Percentiles rank a stretch among this genome's conserved stretches.
Conservation (phyloP, 805 yeast species). For the Lachancea cidri region DNA sequence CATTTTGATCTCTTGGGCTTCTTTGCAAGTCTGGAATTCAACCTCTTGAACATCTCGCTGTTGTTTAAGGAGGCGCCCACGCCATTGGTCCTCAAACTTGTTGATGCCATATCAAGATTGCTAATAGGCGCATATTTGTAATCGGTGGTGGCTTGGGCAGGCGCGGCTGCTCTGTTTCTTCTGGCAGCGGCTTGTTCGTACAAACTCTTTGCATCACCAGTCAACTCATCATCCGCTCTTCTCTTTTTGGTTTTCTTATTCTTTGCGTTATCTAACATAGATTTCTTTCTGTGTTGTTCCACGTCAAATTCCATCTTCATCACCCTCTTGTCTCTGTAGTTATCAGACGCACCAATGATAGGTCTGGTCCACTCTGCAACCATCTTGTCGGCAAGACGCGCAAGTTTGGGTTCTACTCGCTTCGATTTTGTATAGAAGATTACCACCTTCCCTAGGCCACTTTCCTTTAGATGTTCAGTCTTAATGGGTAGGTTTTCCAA, state of each 20-base stretch:
- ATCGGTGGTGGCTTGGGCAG: slow-evolving; percentile 83
- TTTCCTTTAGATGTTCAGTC: slow-evolving; percentile 90
- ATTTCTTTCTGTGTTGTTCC: slow-evolving; percentile 40
- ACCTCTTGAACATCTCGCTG: slow-evolving; percentile 78
- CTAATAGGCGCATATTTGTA: slow-evolving; percentile 88
- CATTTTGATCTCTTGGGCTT: slow-evolving; percentile 16
- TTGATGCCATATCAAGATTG: slow-evolving; percentile 39
- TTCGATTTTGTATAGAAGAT: slow-evolving; percentile 89
- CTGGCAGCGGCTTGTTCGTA: slow-evolving; percentile 89
- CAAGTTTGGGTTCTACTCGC: slow-evolving; percentile 80
- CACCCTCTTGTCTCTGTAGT: slow-evolving; percentile 82
- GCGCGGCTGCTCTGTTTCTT: slow-evolving; percentile 92
- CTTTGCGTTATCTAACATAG: slow-evolving; percentile 31
- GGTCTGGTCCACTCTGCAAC: slow-evolving; percentile 99
- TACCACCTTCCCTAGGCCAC: slow-evolving; percentile 90
- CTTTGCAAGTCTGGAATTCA: slow-evolving; percentile 43
- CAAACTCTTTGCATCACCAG: slow-evolving; percentile 34
- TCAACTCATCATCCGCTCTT: slow-evolving; percentile 11
- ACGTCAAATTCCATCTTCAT: slow-evolving; percentile 64
- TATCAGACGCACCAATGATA: slow-evolving; percentile 90
- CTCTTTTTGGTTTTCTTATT: slow-evolving; percentile 29
- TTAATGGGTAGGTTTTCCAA: slow-evolving; percentile 80
- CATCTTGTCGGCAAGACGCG: slow-evolving; percentile 82
- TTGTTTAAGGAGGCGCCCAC: slow-evolving; percentile 48
- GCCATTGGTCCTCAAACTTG: slow-evolving; percentile 41